Conservation (phyloP, 2,329 filamentous ascomycete species). For the Exophiala sp. region DNA sequence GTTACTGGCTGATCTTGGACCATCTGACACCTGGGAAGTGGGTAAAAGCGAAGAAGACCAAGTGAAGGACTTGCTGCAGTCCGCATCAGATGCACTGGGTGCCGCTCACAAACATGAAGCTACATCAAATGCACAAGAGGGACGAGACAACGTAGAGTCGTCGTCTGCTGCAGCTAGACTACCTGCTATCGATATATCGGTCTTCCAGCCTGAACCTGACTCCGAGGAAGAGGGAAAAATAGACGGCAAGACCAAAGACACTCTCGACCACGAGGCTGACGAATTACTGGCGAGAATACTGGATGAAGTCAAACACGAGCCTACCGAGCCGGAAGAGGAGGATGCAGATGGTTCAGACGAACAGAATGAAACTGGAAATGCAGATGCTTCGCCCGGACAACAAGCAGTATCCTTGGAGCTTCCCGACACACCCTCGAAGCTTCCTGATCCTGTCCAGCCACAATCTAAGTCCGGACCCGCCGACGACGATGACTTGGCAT, state of each 20-base stretch:
- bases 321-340: conserved; percentile 2
- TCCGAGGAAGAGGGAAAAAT: conserved; percentile 14
- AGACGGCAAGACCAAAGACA: conserved; percentile 7
- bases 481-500: conserved; percentile 26
- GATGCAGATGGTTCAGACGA: conserved; percentile 2
- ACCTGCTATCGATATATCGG: conserved; percentile 23
- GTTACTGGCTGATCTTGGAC: conserved; percentile 32
- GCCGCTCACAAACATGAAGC: conserved; percentile 4
- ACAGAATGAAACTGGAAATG: background rate
- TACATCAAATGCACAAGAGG: conserved; percentile 1
- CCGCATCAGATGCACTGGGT: conserved; percentile 26
- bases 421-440: conserved; percentile 22
- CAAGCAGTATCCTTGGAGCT: conserved; percentile 10
- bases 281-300: conserved; percentile 31
- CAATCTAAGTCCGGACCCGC: conserved; percentile 1
- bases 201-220: conserved; percentile 22
- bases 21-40: conserved; percentile 29
- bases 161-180: background rate
- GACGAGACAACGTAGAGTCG: conserved; percentile 3
- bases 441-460: conserved; percentile 14
- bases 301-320: conserved; percentile 29
- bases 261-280: conserved; percentile 29
- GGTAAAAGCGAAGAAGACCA: conserved; percentile 27
- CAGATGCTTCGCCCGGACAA: background rate
- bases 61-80: conserved; percentile 28